phyloP scores from a whole-genome alignment of 2,329 filamentous ascomycete species.

The Pochonia chlamydosporia region DNA sequence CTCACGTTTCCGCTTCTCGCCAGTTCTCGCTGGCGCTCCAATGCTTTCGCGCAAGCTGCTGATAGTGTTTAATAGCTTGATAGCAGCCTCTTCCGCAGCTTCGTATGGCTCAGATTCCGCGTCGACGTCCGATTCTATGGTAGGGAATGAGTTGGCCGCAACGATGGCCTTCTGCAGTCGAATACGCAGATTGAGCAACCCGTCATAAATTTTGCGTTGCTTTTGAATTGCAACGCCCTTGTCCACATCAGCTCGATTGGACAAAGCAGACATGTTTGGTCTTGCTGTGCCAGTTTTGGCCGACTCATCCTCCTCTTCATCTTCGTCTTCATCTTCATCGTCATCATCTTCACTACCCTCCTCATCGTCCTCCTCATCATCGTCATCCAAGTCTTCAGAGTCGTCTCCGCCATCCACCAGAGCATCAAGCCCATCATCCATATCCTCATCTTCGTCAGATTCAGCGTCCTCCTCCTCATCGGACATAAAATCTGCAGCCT shows the following conservation, averaged over 20 bases:
- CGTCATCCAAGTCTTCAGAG: constrained; percentile 27
- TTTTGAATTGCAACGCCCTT: constrained; percentile 84
- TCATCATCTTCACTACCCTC: constrained; percentile 29
- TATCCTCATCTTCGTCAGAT: constrained; percentile 30
- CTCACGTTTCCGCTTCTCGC: constrained; percentile 56
- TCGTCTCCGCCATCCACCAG: constrained; percentile 25
- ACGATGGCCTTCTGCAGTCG: constrained; percentile 87
- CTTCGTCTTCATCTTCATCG: constrained; percentile 23
- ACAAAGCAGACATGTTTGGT: constrained; percentile 22
- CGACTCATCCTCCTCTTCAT: constrained; percentile 24
- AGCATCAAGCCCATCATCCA: constrained; percentile 31
- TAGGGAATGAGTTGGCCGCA: constrained; percentile 67
- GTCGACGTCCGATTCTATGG: constrained; percentile 32
- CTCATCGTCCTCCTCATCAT: constrained; percentile 29
- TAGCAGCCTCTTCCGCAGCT: constrained; percentile 77
- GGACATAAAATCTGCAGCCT: constrained; percentile 54
- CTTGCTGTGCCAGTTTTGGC: constrained; percentile 24
- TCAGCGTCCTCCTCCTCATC: constrained; percentile 32
- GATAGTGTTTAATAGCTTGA: constrained; percentile 79
- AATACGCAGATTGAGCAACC: constrained; percentile 83
- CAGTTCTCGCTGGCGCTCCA: constrained; percentile 40
- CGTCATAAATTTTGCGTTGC: constrained; percentile 82
- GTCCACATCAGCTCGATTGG: constrained; percentile 54
- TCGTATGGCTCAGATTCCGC: constrained; percentile 51
- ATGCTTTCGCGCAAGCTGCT: constrained; percentile 62